These are phyloP conservation scores for Marsdenia floribunda DNA, from an alignment of 257 asterid species.

Conservation along the genomic window DNA sequence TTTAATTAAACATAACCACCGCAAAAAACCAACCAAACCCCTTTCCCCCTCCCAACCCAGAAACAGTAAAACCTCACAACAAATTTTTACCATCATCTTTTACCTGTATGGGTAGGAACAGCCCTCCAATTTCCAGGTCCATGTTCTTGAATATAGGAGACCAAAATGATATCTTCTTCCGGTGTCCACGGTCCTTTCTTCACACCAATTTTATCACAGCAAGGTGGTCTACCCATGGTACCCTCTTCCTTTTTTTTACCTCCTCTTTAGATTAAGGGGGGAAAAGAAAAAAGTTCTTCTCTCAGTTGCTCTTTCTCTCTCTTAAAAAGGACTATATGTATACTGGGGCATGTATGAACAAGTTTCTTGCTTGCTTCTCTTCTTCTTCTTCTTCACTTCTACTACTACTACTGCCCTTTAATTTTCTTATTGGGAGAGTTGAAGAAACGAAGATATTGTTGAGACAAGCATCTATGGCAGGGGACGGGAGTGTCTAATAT, in stretches of 20 bases:
- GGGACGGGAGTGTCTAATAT: slow-evolving; percentile 5
- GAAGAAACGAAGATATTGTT: slow-evolving; percentile 12
- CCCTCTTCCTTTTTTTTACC: background rate
- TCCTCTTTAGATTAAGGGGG: background rate
- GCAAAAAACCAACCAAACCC: slow-evolving; percentile 12
- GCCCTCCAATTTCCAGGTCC: slow-evolving; percentile 88
- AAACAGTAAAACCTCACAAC: background rate
- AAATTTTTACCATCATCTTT: no score
- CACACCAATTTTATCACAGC: slow-evolving; percentile 68
- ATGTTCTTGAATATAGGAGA: slow-evolving; percentile 74
- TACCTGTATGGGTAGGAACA: slow-evolving; percentile 72
- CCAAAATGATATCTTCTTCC: slow-evolving; percentile 80
- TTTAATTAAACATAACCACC: slow-evolving; percentile 42
- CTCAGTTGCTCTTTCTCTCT: background rate
- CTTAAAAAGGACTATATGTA: no score
- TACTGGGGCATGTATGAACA: background rate
- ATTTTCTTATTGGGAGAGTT: background rate
- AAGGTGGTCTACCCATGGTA: slow-evolving; percentile 84
- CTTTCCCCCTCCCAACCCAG: no score
- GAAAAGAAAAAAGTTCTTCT: no score
- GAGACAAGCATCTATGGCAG: slow-evolving; percentile 39
- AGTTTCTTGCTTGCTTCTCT: background rate
- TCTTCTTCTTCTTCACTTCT: background rate
- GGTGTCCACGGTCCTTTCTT: slow-evolving; percentile 97
- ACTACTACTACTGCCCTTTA: no score